Conservation (phyloP, 768 basidiomycete genomes). For the Podaxis rugospora region DNA sequence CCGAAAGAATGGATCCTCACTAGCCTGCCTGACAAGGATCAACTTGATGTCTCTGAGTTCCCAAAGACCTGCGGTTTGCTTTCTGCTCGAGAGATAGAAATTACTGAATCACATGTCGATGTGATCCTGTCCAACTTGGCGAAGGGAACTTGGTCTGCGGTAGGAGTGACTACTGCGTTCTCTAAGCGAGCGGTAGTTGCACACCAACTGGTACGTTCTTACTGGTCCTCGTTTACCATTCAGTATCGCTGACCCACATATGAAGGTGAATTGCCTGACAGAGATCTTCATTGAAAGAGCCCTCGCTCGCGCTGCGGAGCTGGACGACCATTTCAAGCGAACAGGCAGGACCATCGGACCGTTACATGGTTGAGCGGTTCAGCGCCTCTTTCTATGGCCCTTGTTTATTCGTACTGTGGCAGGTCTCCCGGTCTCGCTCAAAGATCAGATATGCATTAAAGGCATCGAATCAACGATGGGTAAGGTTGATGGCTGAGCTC, state of each 20-base stretch:
- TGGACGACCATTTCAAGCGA: conserved; percentile 57
- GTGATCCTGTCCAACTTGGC: conserved; percentile 51
- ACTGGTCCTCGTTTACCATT: background rate
- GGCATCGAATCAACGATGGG: conserved; percentile 71
- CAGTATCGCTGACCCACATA: background rate
- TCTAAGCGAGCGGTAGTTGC: conserved; percentile 76
- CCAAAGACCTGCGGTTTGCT: conserved; percentile 58
- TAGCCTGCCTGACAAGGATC: conserved; percentile 38
- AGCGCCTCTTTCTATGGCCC: conserved; percentile 7
- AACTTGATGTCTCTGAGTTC: conserved; percentile 48
- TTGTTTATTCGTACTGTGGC: background rate
- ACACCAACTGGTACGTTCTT: conserved; percentile 62
- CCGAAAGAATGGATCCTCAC: conserved; percentile 62
- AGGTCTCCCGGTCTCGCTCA: conserved; percentile 65
- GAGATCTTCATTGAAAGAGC: conserved; percentile 80
- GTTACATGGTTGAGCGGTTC: conserved; percentile 47
- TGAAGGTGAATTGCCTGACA: conserved; percentile 74
- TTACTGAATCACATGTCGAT: conserved; percentile 36
- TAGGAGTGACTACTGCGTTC: conserved; percentile 69
- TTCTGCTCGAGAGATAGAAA: conserved; percentile 43
- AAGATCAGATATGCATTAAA: conserved; percentile 68
- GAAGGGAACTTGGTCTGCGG: conserved; percentile 51
- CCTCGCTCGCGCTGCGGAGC: conserved; percentile 53
- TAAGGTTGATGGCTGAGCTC: conserved; percentile 15
- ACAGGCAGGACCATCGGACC: conserved; percentile 69